Evolutionary conservation across 768 basidiomycete genomes (phyloP).

Genomic region (Lyophyllum semitale): DNA sequence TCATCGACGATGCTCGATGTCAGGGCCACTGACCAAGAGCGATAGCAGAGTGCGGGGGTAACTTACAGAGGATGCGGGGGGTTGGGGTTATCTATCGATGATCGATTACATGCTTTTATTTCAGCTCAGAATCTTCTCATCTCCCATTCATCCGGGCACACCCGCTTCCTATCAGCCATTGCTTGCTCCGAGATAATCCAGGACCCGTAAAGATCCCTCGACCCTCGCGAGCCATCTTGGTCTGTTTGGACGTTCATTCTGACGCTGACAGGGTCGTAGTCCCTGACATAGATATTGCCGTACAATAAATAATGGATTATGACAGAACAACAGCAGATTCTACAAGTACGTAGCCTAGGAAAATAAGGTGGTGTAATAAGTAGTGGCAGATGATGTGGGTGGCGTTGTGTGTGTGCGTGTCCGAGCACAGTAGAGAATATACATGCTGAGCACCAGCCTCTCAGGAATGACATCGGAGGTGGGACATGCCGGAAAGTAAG

Average conservation of each 20-base stretch:
- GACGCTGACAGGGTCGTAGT: conserved; percentile 1
- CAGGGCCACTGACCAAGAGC: neutral
- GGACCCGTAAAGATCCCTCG: neutral
- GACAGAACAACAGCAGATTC: conserved; percentile 13
- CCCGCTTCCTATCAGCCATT: neutral
- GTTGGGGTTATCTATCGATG: neutral
- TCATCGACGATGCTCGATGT: conserved; percentile 4
- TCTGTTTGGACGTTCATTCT: neutral
- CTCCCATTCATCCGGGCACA: conserved; percentile 5
- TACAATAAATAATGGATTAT: conserved; percentile 13
- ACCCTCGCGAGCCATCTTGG: neutral
- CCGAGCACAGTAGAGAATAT: conserved; percentile 4
- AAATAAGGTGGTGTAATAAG: conserved; percentile 4
- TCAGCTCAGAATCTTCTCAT: neutral
- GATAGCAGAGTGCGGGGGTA: neutral
- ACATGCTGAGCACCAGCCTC: neutral
- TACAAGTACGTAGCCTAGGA: conserved; percentile 13
- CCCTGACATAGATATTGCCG: neutral
- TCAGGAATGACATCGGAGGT: conserved; percentile 1
- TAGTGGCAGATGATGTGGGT: conserved; percentile 6
- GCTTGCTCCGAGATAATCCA: neutral
- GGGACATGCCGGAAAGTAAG: conserved; percentile 2
- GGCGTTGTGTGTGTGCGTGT: conserved; percentile 1
- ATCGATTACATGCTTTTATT: conserved; percentile 5
- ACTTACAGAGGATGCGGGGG: neutral